Evolutionary conservation across 2,329 filamentous ascomycete species (phyloP).

Genomic region (Tolypocladium cylindrosporum): DNA sequence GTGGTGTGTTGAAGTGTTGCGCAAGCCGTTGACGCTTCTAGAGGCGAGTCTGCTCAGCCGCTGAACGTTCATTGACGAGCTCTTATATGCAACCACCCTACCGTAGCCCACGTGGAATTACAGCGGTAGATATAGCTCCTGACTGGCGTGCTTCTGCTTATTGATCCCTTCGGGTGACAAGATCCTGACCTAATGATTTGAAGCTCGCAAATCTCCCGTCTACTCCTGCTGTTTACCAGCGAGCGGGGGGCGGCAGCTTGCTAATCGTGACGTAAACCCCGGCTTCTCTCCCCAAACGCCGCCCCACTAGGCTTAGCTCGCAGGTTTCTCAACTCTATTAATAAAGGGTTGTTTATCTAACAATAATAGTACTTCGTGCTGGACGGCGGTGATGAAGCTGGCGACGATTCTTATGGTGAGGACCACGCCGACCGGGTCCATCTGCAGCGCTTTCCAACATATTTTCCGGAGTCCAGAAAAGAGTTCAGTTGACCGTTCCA

Average conservation of each 20-base stretch:
- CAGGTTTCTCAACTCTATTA: no score
- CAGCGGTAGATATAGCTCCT: neutral
- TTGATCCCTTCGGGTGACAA: neutral
- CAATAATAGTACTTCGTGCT: no score
- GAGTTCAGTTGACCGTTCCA: no score
- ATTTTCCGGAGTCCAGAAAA: no score
- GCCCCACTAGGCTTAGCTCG: neutral
- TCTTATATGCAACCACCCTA: neutral
- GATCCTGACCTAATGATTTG: neutral
- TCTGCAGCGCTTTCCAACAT: no score
- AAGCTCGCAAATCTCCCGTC: neutral
- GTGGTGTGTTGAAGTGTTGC: neutral
- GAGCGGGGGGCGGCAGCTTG: constrained; percentile 10
- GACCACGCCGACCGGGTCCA: no score
- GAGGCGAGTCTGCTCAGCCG: neutral
- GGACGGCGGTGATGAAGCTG: no score
- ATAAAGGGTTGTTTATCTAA: no score
- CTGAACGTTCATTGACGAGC: neutral
- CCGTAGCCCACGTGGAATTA: neutral
- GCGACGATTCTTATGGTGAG: no score
- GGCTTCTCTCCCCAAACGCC: neutral
- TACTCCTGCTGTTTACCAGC: neutral
- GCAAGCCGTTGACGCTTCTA: neutral
- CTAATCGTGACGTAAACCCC: constrained; percentile 24
- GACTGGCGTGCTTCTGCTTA: neutral